Conservation (phyloP, 768 basidiomycete species). For the Exsudoporus frostii region DNA sequence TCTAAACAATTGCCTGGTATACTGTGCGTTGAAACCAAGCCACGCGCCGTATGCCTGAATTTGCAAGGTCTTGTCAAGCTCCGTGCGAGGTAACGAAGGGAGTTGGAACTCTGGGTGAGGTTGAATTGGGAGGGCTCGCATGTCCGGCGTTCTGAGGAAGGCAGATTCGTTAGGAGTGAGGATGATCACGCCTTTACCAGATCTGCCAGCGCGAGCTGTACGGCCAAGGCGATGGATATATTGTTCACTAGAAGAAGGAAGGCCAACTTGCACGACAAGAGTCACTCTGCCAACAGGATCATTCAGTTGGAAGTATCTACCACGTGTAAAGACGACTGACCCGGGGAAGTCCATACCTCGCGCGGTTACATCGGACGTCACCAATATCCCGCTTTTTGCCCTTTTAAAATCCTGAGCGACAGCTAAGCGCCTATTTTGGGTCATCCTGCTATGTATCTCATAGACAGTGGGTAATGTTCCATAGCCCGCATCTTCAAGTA, state of each 20-base stretch:
- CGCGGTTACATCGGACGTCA: slow-evolving; percentile 58
- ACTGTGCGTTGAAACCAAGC: slow-evolving; percentile 55
- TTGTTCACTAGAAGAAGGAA: slow-evolving; percentile 69
- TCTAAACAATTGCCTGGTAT: slow-evolving; percentile 37
- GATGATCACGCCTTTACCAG: slow-evolving; percentile 57
- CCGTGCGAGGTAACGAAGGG: slow-evolving; percentile 20
- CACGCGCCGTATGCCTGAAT: slow-evolving; percentile 51
- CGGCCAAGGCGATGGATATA: slow-evolving; percentile 79
- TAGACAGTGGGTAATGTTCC: slow-evolving; percentile 36
- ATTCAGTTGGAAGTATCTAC: slow-evolving; percentile 5
- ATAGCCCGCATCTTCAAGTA: slow-evolving; percentile 32
- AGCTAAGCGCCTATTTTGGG: slow-evolving; percentile 45
- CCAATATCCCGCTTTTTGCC: slow-evolving; percentile 41
- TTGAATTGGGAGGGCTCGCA: slow-evolving; percentile 41
- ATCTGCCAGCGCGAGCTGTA: slow-evolving; percentile 70
- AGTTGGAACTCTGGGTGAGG: slow-evolving; percentile 24
- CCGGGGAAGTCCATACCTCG: slow-evolving; percentile 69
- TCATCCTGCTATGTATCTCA: slow-evolving; percentile 58
- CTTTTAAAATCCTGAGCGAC: slow-evolving; percentile 51
- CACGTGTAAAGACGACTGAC: slow-evolving; percentile 25
- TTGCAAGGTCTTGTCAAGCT: slow-evolving; percentile 41
- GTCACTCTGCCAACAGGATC: slow-evolving; percentile 42
- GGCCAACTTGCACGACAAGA: slow-evolving; percentile 57
- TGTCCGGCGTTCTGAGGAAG: slow-evolving; percentile 43
- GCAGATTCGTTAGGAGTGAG: slow-evolving; percentile 48